Base-by-base conservation (phyloP, 257 asterid species). In the Rehmannia glutinosa region DNA sequence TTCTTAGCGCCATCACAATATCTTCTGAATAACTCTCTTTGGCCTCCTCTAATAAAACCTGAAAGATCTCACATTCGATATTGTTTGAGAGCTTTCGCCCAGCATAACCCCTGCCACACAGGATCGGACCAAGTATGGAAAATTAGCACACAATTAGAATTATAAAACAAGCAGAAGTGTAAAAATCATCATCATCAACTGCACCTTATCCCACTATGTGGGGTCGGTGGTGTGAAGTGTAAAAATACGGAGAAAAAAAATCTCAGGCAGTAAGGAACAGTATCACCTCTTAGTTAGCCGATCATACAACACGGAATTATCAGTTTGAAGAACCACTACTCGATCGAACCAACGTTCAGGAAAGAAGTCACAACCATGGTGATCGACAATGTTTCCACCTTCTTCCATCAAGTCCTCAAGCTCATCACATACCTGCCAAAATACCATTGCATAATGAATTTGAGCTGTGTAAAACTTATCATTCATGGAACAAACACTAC, bases 321-420 rank as follows among this genome's bases (percentile, higher is more conserved):
- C 92, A 5, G 97, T 83, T 79, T 86, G 97, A 38, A 94, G 96
- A 21, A 90, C 96, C 52, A 88, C 96, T 1, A 91, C 92, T 19
- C 36, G 84, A 47, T 94, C 87, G 6, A 94, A 94, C 97, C 99
- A 93, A 36, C 96, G 92, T 69, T 93, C 96, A 0, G 99, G 97
- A 64, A 93, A 93, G 77, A 93, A 93, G 73, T 93, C 97, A 17
- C 99, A 88, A 19, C 99, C 96, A 67, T 88, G 99, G 79, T 93
- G 80, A 82, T 93, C 99, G 70, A 93, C 95, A 66, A 93, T 93
- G 89, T 77, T 88, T 35, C 99, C 99, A 67, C 99, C 97, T 60
- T 72, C 82, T 74, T 86, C 96, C 97, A 93, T 93, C 81, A 85
- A 55, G 75, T 90, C 96, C 71, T 93, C 97, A 9, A 93, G 96